phyloP scores from a whole-genome alignment of 2,329 filamentous ascomycete species.

The Phyllosticta citribraziliensis region DNA sequence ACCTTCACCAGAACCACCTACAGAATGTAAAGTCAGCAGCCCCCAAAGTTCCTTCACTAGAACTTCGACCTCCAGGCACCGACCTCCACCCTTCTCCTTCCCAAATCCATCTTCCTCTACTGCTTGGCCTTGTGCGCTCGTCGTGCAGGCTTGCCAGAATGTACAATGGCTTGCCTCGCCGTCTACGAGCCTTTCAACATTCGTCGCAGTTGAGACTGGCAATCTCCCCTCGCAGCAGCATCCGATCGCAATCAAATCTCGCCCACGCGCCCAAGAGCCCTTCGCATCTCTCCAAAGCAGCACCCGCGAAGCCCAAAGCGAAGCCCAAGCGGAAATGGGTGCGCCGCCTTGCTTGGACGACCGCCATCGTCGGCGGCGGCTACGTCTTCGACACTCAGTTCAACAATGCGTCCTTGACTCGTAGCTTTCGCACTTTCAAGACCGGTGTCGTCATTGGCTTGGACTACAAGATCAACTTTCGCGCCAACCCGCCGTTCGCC shows the following conservation, averaged over 20 bases:
- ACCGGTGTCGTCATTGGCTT: constrained; percentile 70
- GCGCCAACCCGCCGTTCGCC: constrained; percentile 63
- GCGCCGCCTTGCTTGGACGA: constrained; percentile 59
- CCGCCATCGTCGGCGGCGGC: constrained; percentile 48
- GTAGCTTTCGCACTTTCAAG: constrained; percentile 72
- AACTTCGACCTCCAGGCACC: not conserved
- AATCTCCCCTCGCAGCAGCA: constrained; percentile 6
- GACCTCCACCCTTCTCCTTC: not conserved
- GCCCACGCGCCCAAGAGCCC: constrained; percentile 13
- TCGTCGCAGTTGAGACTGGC: constrained; percentile 9
- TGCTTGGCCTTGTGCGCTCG: not conserved
- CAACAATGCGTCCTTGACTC: constrained; percentile 69
- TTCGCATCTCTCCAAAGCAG: constrained; percentile 48
- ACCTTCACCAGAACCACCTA: not conserved
- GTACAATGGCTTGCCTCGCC: constrained; percentile 29
- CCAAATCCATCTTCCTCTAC: not conserved
- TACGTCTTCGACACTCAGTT: constrained; percentile 63
- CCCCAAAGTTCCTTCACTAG: not conserved
- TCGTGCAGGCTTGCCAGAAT: constrained; percentile 20
- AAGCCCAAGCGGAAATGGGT: constrained; percentile 62
- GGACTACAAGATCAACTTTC: constrained; percentile 97
- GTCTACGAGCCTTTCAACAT: constrained; percentile 20
- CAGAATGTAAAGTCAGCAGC: not conserved
- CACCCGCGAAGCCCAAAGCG: constrained; percentile 55
- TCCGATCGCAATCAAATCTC: constrained; percentile 14